These are phyloP conservation scores for Wickerhamiella musiphila DNA, from an alignment of 805 yeast genomes.

Conservation along the genomic window DNA sequence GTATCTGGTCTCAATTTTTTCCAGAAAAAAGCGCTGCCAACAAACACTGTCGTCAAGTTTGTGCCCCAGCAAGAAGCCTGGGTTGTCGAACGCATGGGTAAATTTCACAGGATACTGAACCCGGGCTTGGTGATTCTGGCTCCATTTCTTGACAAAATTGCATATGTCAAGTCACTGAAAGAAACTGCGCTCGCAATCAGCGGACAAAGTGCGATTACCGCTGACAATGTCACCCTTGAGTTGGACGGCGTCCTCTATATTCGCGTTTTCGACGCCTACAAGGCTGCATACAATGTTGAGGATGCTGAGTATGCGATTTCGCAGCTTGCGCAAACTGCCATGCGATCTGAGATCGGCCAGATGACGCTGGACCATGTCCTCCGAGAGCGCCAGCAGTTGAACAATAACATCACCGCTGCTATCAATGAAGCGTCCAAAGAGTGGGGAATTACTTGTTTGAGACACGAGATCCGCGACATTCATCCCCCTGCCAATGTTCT, in stretches of 20 bases:
- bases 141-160: slow-evolving; percentile 59
- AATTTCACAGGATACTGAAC: slow-evolving; percentile 45
- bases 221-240: slow-evolving; percentile 71
- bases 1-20: slow-evolving; percentile 31
- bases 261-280: slow-evolving; percentile 63
- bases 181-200: slow-evolving; percentile 79
- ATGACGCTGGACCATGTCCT: slow-evolving; percentile 63
- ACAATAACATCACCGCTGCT: slow-evolving; percentile 55
- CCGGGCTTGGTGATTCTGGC: slow-evolving; percentile 64
- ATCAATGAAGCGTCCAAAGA: slow-evolving; percentile 70
- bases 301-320: slow-evolving; percentile 73
- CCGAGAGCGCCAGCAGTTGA: slow-evolving; percentile 56
- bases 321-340: slow-evolving; percentile 78
- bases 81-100: slow-evolving; percentile 85
- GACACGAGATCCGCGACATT: slow-evolving; percentile 77
- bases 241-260: slow-evolving; percentile 72
- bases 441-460: slow-evolving; percentile 72
- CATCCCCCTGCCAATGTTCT: slow-evolving; percentile 75
- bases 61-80: slow-evolving; percentile 87
- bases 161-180: slow-evolving; percentile 67
- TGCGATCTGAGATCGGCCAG: slow-evolving; percentile 80
- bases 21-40: slow-evolving; percentile 47
- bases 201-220: slow-evolving; percentile 66
- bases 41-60: slow-evolving; percentile 56
- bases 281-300: slow-evolving; percentile 77